Evolutionary conservation across 2,329 filamentous ascomycete genomes (phyloP), one percentile per base, ranked within the genome.

Genomic region (Diplodia intermedia): DNA sequence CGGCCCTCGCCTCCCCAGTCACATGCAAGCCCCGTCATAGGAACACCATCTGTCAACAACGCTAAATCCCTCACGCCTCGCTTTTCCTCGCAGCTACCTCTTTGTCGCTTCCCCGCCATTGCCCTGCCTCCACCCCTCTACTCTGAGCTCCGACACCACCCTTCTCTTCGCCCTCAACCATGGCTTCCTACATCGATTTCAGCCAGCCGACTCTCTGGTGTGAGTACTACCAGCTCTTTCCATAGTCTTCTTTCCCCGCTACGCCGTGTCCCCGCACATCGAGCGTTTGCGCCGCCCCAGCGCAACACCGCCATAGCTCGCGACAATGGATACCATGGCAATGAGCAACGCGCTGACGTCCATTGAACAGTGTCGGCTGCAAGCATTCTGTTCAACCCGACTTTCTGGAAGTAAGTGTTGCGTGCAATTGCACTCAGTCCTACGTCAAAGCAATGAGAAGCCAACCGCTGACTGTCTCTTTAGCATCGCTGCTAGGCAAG

Each of bases 351-450:
- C 38, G 57, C 40, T 61, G 18, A 61, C 57, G 11, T 36, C 31
- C 12, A 31, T 12, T 50, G 12, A 47, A 72, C 70, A 97, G 94
- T 95, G 73, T 92, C 93, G 73, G 91, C 90, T 57, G 86, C 85
- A 67, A 87, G 91, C 65, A 97, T 99, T 81, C 86, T 90, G 60
- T 98, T 99, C 82, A 99, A 99, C 81, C 95, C 95, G 26, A 90
- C 95, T n/a, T 98, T 97, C 81, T 99, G 95, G 95, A 99, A 99
- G 94, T 97, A 86, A 85, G 92, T 86, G 12, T 4, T 65, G 11
- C 43, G 54, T 43, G 20, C 12, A 62, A 69, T 71, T 65, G 12
- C 8, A 47, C 20, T 9, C 18, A 11, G 43, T 18, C 47, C 31
- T 7, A 40, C 54, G 49, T 53, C 49, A 43, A n/a, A 60, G 50